phyloP scores from a whole-genome alignment of 805 yeast species.

The Ogataea wickerhamii region DNA sequence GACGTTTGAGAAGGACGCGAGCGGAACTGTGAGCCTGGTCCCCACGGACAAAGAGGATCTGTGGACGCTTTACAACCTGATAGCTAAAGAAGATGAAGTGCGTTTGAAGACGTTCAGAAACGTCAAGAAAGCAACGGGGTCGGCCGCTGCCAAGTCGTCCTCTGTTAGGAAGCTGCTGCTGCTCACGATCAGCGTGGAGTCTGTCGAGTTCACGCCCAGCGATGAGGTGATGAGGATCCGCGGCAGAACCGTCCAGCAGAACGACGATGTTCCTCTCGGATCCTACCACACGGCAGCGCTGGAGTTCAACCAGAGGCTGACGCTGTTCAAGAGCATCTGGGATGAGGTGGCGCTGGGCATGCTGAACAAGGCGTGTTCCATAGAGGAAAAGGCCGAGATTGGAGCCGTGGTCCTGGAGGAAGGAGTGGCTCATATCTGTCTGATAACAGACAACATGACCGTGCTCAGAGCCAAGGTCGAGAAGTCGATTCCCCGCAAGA shows the following conservation, averaged over 20 bases:
- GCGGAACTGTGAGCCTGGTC: slow-evolving; percentile 61
- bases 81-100: slow-evolving; percentile 73
- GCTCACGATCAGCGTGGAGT: slow-evolving; percentile 58
- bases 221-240: slow-evolving; percentile 75
- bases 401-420: slow-evolving; percentile 94
- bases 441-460: slow-evolving; percentile 86
- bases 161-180: slow-evolving; percentile 56
- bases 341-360: slow-evolving; percentile 66
- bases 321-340: slow-evolving; percentile 73
- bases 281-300: slow-evolving; percentile 86
- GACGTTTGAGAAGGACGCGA: slow-evolving; percentile 51
- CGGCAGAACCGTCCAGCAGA: slow-evolving; percentile 67
- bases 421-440: slow-evolving; percentile 90
- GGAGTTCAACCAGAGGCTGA: slow-evolving; percentile 64
- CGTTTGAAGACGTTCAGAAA: slow-evolving; percentile 67
- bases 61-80: slow-evolving; percentile 80
- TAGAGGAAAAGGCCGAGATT: slow-evolving; percentile 80
- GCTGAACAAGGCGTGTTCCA: slow-evolving; percentile 64
- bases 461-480: slow-evolving; percentile 76
- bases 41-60: slow-evolving; percentile 92
- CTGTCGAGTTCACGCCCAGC: slow-evolving; percentile 72
- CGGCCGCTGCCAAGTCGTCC: slow-evolving; percentile 18
- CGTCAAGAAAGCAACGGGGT: slow-evolving; percentile 36
- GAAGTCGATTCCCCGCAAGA: slow-evolving; percentile 79
- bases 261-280: slow-evolving; percentile 76